Conservation (phyloP, 2,329 filamentous ascomycete genomes). For the Gnomoniopsis sp. region DNA sequence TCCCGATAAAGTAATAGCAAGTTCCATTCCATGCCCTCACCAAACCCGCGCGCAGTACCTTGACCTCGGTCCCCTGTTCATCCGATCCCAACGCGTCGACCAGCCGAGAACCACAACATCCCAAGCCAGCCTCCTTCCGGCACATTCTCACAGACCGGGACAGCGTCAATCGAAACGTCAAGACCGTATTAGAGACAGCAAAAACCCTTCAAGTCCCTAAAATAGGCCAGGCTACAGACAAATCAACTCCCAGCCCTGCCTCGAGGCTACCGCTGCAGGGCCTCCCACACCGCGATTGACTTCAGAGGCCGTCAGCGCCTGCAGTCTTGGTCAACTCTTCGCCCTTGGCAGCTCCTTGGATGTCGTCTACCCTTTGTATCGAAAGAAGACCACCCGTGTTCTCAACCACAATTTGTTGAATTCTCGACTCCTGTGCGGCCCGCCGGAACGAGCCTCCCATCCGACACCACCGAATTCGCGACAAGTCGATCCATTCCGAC, state of each 20-base stretch:
- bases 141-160: not conserved
- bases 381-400: not conserved
- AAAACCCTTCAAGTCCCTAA: not conserved
- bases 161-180: not conserved
- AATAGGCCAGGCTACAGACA: not conserved
- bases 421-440: conserved; percentile 3
- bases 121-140: not conserved
- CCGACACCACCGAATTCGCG: not conserved
- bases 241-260: not conserved
- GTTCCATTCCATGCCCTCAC: not conserved
- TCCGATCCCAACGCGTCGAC: conserved; percentile 11
- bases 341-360: not conserved
- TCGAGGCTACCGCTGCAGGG: not conserved
- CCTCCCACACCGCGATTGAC: not conserved
- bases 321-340: not conserved
- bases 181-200: not conserved
- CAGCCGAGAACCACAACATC: conserved; percentile 5
- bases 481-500: not conserved
- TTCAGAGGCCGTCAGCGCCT: not conserved
- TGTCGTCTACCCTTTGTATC: not conserved
- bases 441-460: not conserved
- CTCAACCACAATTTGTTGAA: not conserved
- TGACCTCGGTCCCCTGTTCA: conserved; percentile 12
- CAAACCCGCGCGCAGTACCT: not conserved
- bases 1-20: not conserved